Percentiles rank a stretch among this genome's conserved stretches.
phyloP scores from a whole-genome alignment of 306 rosid genomes.

The Hippophae tibetana region DNA sequence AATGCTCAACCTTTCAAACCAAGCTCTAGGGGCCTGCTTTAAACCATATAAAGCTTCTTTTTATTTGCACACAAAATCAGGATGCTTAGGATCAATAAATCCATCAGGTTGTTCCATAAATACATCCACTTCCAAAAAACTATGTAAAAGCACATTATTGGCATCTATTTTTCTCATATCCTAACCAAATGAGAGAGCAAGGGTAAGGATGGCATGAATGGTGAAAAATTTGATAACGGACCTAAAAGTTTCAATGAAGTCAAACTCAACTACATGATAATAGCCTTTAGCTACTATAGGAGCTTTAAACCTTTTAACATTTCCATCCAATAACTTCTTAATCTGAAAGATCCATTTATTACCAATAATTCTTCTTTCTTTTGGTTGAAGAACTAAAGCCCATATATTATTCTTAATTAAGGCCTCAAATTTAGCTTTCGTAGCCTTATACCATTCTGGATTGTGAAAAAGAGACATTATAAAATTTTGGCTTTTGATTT shows the following conservation, averaged over 20 bases:
- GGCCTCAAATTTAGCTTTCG: too few relatives aligned
- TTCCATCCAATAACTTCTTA: not conserved
- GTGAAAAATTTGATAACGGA: not conserved
- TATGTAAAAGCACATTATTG: not conserved
- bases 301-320: not conserved
- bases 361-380: too few relatives aligned
- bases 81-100: not conserved
- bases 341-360: too few relatives aligned
- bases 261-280: not conserved
- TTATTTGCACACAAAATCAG: not conserved
- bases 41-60: not conserved
- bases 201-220: not conserved
- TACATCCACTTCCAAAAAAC: not conserved
- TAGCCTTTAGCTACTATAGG: not conserved
- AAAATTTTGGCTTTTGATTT: too few relatives aligned
- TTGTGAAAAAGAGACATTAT: too few relatives aligned
- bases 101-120: not conserved
- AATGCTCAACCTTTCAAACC: not conserved
- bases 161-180: not conserved
- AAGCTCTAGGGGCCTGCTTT: not conserved
- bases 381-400: too few relatives aligned
- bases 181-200: not conserved
- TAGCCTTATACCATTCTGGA: too few relatives aligned
- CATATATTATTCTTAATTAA: too few relatives aligned
- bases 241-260: not conserved